Conservation (phyloP, 179 eudicot genomes). For the Gypsophila paniculata region DNA sequence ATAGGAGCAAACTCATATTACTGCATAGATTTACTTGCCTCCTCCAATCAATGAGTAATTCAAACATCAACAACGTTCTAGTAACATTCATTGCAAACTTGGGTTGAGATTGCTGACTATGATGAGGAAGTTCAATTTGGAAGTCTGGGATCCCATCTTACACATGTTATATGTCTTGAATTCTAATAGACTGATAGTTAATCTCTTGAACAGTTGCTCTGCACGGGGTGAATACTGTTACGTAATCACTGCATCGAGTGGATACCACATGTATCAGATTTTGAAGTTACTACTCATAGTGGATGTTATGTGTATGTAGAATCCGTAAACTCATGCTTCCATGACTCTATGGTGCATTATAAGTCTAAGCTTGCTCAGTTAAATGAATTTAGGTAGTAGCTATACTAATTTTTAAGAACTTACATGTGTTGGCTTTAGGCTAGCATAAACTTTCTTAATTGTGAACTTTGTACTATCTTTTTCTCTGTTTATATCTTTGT, state of each 20-base stretch:
- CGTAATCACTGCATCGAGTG: neutral
- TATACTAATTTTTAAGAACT: neutral
- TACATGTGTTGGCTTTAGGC: neutral
- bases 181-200: neutral
- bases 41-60: neutral
- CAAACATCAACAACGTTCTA: neutral
- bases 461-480: neutral
- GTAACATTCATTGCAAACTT: neutral
- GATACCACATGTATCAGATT: neutral
- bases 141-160: neutral
- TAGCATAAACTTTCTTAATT: neutral
- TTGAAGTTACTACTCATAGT: no score
- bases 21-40: neutral
- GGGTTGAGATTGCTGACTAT: neutral
- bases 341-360: neutral
- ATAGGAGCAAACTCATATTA: neutral
- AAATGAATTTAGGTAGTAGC: constrained; percentile 2
- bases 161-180: neutral
- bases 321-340: neutral
- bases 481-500: neutral
- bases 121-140: neutral
- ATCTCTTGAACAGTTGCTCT: neutral
- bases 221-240: neutral
- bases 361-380: neutral
- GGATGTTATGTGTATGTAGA: neutral